A percentile compares a stretch with the other conserved stretches of the same genome.
phyloP scores from a whole-genome alignment of 202 grass and related monocot species.

The Musa balbisiana region DNA sequence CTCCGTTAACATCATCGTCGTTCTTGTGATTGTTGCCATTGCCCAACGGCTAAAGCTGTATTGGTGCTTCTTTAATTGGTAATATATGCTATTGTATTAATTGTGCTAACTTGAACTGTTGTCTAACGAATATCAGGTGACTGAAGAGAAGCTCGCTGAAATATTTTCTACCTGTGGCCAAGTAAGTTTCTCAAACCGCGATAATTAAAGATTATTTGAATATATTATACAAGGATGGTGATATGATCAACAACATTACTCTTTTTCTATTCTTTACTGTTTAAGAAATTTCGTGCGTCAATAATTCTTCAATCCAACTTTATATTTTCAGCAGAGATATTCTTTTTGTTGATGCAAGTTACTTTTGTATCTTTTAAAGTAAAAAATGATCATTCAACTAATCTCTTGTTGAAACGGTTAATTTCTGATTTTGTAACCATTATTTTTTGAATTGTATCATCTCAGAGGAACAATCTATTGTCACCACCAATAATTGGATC shows the following conservation, averaged over 20 bases:
- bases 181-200: slow-evolving; percentile 48
- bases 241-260: neutral
- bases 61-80: neutral
- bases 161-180: slow-evolving; percentile 76
- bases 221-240: neutral
- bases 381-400: neutral
- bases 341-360: neutral
- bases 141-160: slow-evolving; percentile 93
- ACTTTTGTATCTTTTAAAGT: neutral
- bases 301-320: neutral
- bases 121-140: slow-evolving; percentile 47
- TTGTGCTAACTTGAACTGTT: neutral
- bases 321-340: neutral
- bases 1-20: neutral
- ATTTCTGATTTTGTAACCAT: neutral
- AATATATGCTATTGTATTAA: neutral
- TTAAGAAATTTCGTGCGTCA: neutral
- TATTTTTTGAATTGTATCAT: neutral
- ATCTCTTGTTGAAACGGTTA: neutral
- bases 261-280: neutral
- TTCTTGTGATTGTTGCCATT: neutral
- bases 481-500: neutral
- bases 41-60: no score
- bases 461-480: neutral
- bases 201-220: neutral